Evolutionary conservation across 495 filamentous ascomycete genomes (phyloP).

Genomic region (Patellaria atrata): DNA sequence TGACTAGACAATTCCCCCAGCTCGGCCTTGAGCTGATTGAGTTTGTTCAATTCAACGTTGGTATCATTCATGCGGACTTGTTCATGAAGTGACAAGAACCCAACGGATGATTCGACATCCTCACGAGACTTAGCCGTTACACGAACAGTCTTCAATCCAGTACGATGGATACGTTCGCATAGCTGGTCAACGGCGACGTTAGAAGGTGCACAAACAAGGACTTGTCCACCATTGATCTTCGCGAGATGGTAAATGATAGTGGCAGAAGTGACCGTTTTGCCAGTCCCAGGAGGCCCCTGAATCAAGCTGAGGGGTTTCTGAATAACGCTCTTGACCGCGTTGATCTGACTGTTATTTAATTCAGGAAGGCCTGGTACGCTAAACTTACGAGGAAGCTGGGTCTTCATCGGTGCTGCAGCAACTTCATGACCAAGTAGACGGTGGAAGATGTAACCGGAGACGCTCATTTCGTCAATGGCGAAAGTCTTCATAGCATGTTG

Average conservation of each 20-base stretch:
- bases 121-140: slow-evolving; percentile 96
- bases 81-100: slow-evolving; percentile 87
- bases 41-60: slow-evolving; percentile 82
- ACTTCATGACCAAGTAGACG: slow-evolving; percentile 94
- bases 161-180: slow-evolving; percentile 91
- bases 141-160: slow-evolving; percentile 91
- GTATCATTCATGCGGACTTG: slow-evolving; percentile 96
- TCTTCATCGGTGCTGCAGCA: slow-evolving; percentile 91
- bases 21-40: slow-evolving; percentile 81
- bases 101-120: slow-evolving; percentile 93
- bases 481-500: slow-evolving; percentile 99
- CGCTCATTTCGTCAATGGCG: slow-evolving; percentile 93
- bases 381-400: slow-evolving; percentile 89
- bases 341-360: slow-evolving; percentile 90
- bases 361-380: slow-evolving; percentile 92
- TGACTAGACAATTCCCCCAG: slow-evolving; percentile 86
- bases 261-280: slow-evolving; percentile 98
- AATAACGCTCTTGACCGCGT: slow-evolving; percentile 89
- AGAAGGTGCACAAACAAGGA: slow-evolving; percentile 91
- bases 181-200: slow-evolving; percentile 99
- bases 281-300: slow-evolving; percentile 91
- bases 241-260: slow-evolving; percentile 97
- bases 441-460: slow-evolving; percentile 98
- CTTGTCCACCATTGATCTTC: slow-evolving; percentile 88
- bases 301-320: slow-evolving; percentile 89